phyloP scores from a whole-genome alignment of 345 rosid species.

The Eucalyptus lansdowneana region DNA sequence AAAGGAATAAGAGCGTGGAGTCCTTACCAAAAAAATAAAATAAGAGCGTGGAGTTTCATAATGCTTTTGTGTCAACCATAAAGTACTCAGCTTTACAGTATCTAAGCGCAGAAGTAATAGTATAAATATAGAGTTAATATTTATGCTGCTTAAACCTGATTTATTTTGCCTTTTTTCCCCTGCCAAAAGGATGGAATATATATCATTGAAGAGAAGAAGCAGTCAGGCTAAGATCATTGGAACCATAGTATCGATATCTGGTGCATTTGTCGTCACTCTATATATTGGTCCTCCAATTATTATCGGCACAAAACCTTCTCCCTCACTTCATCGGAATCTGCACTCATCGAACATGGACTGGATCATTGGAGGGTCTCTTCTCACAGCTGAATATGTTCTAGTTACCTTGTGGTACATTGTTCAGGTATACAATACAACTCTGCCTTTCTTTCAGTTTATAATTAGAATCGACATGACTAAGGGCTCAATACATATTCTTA shows the following conservation, averaged over 20 bases:
- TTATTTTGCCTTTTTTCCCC: not conserved
- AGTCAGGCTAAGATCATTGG: slow-evolving; percentile 79
- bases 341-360: slow-evolving; percentile 38
- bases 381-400: slow-evolving; percentile 51
- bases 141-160: not conserved
- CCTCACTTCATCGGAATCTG: slow-evolving; percentile 3
- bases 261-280: slow-evolving; percentile 71
- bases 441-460: not conserved
- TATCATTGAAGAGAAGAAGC: slow-evolving; percentile 34
- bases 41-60: not conserved
- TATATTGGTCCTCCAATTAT: slow-evolving; percentile 61
- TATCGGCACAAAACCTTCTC: slow-evolving; percentile 12
- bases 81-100: not conserved
- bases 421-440: slow-evolving; percentile 31
- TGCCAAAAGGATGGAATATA: slow-evolving; percentile 59
- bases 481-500: not conserved
- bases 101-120: not conserved
- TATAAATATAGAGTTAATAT: not conserved
- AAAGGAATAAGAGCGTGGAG: not conserved
- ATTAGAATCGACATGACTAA: not conserved
- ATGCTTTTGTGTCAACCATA: not conserved
- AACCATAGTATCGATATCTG: slow-evolving; percentile 59
- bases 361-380: slow-evolving; percentile 66
- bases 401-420: slow-evolving; percentile 84
- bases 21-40: not conserved